Conservation (phyloP, 1,284 basidiomycete genomes). For the Testicularia cyperi region DNA sequence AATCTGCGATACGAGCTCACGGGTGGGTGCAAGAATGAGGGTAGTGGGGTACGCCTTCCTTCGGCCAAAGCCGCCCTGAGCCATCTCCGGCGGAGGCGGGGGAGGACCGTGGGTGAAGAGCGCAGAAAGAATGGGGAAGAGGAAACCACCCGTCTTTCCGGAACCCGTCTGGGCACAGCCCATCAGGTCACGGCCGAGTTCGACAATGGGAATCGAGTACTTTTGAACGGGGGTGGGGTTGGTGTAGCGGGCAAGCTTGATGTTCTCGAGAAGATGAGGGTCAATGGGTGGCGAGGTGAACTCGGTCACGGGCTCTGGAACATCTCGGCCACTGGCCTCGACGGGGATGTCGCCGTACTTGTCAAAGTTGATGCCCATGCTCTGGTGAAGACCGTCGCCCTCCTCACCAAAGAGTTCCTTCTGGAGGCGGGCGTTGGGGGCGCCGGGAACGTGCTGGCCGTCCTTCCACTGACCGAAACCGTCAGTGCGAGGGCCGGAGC, state of each 20-base stretch:
- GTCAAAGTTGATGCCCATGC: conserved; percentile 99
- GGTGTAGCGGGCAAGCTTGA: conserved; percentile 85
- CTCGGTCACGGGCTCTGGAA: conserved; percentile 85
- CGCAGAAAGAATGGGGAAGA: conserved; percentile 97
- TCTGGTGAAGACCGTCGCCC: conserved; percentile 71
- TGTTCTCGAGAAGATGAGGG: conserved; percentile 91
- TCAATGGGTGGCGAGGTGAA: conserved; percentile 91
- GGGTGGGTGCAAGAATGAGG: conserved; percentile 93
- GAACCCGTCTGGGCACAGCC: conserved; percentile 99
- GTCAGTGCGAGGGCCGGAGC: conserved; percentile 55
- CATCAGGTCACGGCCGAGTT: conserved; percentile 88
- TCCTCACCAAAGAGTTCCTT: conserved; percentile 93
- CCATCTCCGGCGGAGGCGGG: conserved; percentile 67
- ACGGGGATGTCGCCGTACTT: conserved; percentile 99
- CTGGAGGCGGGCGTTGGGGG: conserved; percentile 81
- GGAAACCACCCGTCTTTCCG: conserved; percentile 97
- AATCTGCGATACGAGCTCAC: conserved; percentile 98
- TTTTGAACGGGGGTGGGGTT: conserved; percentile 98
- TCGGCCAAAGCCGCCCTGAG: conserved; percentile 66
- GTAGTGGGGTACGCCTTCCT: conserved; percentile 95
- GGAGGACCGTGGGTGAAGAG: conserved; percentile 82
- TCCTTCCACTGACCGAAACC: conserved; percentile 80
- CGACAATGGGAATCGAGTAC: conserved; percentile 98
- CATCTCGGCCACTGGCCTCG: conserved; percentile 91
- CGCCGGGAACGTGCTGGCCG: conserved; percentile 78